Evolutionary conservation across 2,329 filamentous ascomycete genomes (phyloP).

Genomic region (Biscogniauxia sp.): DNA sequence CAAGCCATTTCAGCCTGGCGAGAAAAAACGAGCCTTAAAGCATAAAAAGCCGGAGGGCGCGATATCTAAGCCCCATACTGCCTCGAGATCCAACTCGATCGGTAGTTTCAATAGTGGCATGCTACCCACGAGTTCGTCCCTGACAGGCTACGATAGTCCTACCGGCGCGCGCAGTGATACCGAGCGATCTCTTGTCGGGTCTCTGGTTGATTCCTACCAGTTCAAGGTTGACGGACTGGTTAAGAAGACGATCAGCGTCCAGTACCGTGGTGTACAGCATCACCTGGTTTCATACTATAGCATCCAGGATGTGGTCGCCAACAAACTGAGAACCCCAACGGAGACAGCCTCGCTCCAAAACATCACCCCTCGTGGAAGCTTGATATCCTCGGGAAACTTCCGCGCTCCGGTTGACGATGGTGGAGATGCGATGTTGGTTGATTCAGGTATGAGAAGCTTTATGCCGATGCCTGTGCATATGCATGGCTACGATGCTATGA

Average conservation of each 20-base stretch:
- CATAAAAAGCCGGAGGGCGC: slow-evolving; percentile 51
- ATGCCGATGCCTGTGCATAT: not conserved
- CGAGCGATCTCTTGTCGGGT: slow-evolving; percentile 63
- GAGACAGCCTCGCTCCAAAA: slow-evolving; percentile 49
- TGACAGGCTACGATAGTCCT: slow-evolving; percentile 8
- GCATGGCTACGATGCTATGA: slow-evolving; percentile 5
- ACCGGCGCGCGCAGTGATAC: slow-evolving; percentile 27
- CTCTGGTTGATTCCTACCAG: slow-evolving; percentile 82
- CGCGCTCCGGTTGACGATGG: slow-evolving; percentile 61
- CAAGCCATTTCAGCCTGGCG: slow-evolving; percentile 73
- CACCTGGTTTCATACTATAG: slow-evolving; percentile 90
- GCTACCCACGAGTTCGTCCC: not conserved
- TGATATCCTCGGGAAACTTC: slow-evolving; percentile 64
- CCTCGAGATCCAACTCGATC: slow-evolving; percentile 26
- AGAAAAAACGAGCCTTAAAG: slow-evolving; percentile 82
- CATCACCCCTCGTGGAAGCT: slow-evolving; percentile 54
- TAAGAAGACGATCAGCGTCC: slow-evolving; percentile 90
- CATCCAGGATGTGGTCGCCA: slow-evolving; percentile 70
- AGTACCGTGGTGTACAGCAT: slow-evolving; percentile 70
- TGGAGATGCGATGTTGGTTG: slow-evolving; percentile 12
- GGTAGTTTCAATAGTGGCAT: slow-evolving; percentile 3
- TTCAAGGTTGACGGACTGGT: slow-evolving; percentile 81
- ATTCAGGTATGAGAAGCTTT: not conserved
- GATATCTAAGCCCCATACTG: slow-evolving; percentile 34
- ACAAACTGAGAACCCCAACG: slow-evolving; percentile 57